Evolutionary conservation across 2,329 filamentous ascomycete genomes (phyloP), one percentile per base, ranked within the genome.

Genomic region (Pyrenochaeta sp.): DNA sequence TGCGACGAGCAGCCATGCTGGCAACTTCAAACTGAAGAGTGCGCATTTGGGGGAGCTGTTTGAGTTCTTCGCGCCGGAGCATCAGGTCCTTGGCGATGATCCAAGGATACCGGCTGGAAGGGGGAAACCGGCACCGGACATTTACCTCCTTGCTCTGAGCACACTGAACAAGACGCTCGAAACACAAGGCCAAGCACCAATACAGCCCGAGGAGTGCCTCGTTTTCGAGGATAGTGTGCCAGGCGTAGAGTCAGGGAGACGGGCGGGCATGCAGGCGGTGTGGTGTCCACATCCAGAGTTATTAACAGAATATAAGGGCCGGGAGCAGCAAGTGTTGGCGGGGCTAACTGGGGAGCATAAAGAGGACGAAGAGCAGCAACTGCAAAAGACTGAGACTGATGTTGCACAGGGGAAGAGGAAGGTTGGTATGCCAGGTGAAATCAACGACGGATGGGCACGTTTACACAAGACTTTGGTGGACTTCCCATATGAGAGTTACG

Each of bases 151-250:
- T 0, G 94, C 95, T 0, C 80, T 99, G 49, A 82, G 90, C 75
- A 90, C 88, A 3, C 89, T 99, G 73, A 99, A 99, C 76, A 85
- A 85, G 37, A 86, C 86, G 14, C 80, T 96, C 6, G 79, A 78
- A 10, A 85, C 84, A 0, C 77, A 82, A 3, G 86, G 85, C 0
- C 79, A 83, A 60, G 79, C 84, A 54, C 81, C 82, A 47, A 88
- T 99, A 58, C 81, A 73, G 48, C 92, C 92, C 0, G 90, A 90
- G 63, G 94, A 98, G 76, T 98, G 95, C 72, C 82, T 99, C 14
- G 95, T 98, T 0, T 98, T 99, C 68, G 95, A 99, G 78, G 95
- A 99, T 75, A 91, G 89, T 40, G 93, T 98, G 1, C 91, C 92
- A 0, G 95, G 95, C 3, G 92, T 97, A 2, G 95, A 99, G 78